Evolutionary conservation across 2,329 filamentous ascomycete species (phyloP), one percentile per base, ranked within the genome.

Genomic region (Apiospora arundinis): DNA sequence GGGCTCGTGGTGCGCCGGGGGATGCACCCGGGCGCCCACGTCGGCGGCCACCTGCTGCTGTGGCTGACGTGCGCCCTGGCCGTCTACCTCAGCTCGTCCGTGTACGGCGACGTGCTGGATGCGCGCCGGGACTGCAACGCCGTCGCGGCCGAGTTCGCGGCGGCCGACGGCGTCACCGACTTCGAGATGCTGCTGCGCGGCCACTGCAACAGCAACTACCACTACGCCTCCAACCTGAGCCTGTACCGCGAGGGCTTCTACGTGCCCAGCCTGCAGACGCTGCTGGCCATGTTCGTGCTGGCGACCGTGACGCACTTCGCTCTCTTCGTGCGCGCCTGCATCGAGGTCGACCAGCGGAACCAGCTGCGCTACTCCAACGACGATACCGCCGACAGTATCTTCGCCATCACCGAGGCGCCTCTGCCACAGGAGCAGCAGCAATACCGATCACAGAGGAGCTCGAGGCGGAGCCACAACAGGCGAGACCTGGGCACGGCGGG

Each of bases 231-330:
- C 46, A 69, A 69, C 67, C 46, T 69, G 21, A 32, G 32, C 8
- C 21, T 28, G 14, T 73, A 74, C 69, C 46, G 63, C 28, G 69
- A 72, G 46, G 63, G 56, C 60, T 69, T 68, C 60, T 74, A 79
- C 70, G 25, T 78, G 23, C 75, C 77, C 0, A 69, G 72, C 91
- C 90, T 63, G 76, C 75, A 73, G 45, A 75, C 75, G 40, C 44
- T 98, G 40, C 86, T 97, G 75, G 89, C 92, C 5, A 92, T 98
- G 77, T 89, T 94, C 45, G 92, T 90, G 32, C 83, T 92, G 52
- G 93, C 95, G 0, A 89, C 94, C 76, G 85, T 98, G 70, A 87
- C 95, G 45, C 96, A 98, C 77, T 89, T 98, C 74, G 87, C 90
- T 60, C 98, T 96, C 7, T 95, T 95, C 82, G 91, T 79, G 14